These are phyloP conservation scores for Xylariaceae sp. DNA, from an alignment of 2,329 filamentous ascomycete species.

Conservation along the genomic window DNA sequence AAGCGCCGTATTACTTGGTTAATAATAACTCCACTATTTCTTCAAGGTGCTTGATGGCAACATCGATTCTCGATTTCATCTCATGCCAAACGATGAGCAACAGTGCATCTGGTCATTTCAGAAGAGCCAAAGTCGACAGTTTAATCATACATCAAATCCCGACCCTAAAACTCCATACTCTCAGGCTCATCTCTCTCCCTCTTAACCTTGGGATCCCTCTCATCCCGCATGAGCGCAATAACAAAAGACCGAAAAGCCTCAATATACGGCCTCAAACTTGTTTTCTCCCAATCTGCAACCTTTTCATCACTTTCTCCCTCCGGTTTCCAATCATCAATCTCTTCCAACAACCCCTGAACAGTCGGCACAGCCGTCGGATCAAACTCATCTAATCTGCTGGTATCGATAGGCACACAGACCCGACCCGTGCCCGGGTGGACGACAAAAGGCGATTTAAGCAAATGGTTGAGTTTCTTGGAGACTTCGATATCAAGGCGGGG, in stretches of 20 bases:
- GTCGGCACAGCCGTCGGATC: slow-evolving; percentile 88
- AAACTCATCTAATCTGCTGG: slow-evolving; percentile 70
- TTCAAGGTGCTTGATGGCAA: no score
- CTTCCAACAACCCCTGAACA: slow-evolving; percentile 72
- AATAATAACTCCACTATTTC: no score
- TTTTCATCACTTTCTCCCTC: slow-evolving; percentile 29
- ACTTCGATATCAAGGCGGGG: slow-evolving; percentile 95
- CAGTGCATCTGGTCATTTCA: no score
- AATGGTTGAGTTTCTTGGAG: slow-evolving; percentile 95
- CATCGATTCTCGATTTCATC: no score
- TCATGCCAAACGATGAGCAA: no score
- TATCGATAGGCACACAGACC: slow-evolving; percentile 93
- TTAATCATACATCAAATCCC: neutral
- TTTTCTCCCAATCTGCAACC: slow-evolving; percentile 92
- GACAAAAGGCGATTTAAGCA: slow-evolving; percentile 95
- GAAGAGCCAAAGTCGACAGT: neutral
- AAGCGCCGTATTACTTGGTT: no score
- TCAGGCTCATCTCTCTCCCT: slow-evolving; percentile 52
- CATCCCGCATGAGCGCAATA: slow-evolving; percentile 72
- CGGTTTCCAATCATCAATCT: slow-evolving; percentile 75
- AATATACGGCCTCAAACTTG: slow-evolving; percentile 86
- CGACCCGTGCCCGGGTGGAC: slow-evolving; percentile 92
- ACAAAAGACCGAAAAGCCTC: slow-evolving; percentile 87
- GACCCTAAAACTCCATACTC: slow-evolving; percentile 50
- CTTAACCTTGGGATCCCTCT: slow-evolving; percentile 55